Evolutionary conservation across 208 protist species (phyloP), one percentile per base, ranked within the genome.

Genomic region (Wallacemonas sp.): DNA sequence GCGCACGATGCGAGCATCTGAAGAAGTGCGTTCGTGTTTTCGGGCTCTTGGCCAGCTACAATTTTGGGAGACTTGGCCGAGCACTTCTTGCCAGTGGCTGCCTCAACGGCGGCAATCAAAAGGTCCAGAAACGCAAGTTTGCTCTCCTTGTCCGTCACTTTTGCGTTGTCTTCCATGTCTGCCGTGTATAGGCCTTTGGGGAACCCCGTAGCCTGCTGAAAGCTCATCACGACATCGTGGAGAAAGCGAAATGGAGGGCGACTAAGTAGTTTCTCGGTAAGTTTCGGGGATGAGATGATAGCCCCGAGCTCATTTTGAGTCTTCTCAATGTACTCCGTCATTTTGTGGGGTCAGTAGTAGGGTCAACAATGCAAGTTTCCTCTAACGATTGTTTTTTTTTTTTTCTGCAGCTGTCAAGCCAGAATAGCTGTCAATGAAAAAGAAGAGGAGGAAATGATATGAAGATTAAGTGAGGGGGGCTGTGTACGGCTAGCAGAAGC

Each of bases 221-320:
- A 80, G 42, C 62, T 75, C 39, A 80, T 88, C 19, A 94, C 84
- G 42, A 96, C 82, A 68, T 97, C 93, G 66, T 96, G 88, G 12
- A 97, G 53, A 73, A 94, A 97, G 33, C 89, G 86, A 66, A 97
- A 97, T 0, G 93, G 93, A 4, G 93, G 93, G 26, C 79, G 79
- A 36, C 66, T 66, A 22, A 97, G 86, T 5, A 93, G 84, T 65
- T 97, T 97, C 27, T 97, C 93, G 26, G 87, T 85, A 15, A 97
- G 78, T 70, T 94, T 93, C 1, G 93, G 93, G 4, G 78, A 30
- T 19, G 79, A 68, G 36, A 95, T 90, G 53, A 93, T 62, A 22
- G 85, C 79, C 22, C 90, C 90, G 9, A 96, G 75, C 69, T 91
- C 85, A 31, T 70, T 71, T 53, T 88, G 79, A 21, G 90, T 96